phyloP scores from a whole-genome alignment of 1,284 basidiomycete genomes.

The Melanopsichium pennsylvanicum region DNA sequence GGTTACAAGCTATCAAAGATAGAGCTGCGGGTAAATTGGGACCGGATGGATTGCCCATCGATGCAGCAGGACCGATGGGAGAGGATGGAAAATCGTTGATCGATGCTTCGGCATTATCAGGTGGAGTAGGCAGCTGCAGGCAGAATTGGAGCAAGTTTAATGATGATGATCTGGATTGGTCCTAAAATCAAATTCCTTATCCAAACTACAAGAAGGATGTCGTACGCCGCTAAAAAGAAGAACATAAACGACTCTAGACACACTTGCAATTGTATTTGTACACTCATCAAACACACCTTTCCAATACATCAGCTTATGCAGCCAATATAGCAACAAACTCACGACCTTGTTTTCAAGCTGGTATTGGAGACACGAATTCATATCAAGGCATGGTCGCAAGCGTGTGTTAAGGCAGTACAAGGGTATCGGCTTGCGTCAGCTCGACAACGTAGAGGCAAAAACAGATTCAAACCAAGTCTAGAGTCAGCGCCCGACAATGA shows the following conservation, averaged over 20 bases:
- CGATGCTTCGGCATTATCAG: constrained; percentile 13
- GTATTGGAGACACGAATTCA: too few relatives aligned
- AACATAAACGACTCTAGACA: too few relatives aligned
- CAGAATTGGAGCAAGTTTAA: constrained; percentile 41
- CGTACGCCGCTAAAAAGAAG: too few relatives aligned
- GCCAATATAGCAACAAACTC: too few relatives aligned
- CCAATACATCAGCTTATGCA: too few relatives aligned
- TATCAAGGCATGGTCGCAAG: constrained; percentile 3
- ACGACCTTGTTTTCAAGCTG: too few relatives aligned
- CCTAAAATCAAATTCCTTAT: constrained; percentile 5
- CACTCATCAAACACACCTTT: not conserved
- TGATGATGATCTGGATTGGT: constrained; percentile 61
- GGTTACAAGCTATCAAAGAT: constrained; percentile 46
- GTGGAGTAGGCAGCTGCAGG: not conserved
- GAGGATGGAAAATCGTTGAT: constrained; percentile 29
- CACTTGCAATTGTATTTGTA: constrained; percentile 3
- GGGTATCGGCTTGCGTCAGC: constrained; percentile 6
- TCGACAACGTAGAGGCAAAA: not conserved
- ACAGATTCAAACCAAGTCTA: too few relatives aligned
- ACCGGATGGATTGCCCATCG: constrained; percentile 30
- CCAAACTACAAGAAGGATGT: too few relatives aligned
- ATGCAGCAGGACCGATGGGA: constrained; percentile 16
- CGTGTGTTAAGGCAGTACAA: not conserved
- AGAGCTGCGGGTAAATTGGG: constrained; percentile 45
- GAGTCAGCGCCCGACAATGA: too few relatives aligned